Evolutionary conservation across 768 basidiomycete species (phyloP).

Genomic region (Russula sp.): DNA sequence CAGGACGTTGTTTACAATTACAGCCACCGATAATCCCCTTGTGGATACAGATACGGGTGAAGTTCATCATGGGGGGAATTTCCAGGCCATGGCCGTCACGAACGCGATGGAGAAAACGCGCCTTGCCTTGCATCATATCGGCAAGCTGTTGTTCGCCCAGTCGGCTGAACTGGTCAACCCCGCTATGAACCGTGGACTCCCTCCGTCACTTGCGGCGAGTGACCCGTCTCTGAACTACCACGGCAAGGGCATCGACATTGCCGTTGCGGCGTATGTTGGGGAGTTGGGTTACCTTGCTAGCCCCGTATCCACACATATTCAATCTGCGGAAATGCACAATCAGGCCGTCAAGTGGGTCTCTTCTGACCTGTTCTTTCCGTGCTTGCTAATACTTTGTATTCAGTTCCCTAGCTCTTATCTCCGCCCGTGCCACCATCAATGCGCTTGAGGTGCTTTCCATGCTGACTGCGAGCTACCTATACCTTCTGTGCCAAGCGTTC

Average conservation of each 20-base stretch:
- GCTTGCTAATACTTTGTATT: slow-evolving; percentile 21
- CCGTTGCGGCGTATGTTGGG: slow-evolving; percentile 70
- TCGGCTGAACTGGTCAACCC: slow-evolving; percentile 71
- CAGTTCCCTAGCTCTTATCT: slow-evolving; percentile 80
- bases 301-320: slow-evolving; percentile 79
- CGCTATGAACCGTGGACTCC: slow-evolving; percentile 77
- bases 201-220: slow-evolving; percentile 71
- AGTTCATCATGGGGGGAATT: slow-evolving; percentile 82
- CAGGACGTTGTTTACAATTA: slow-evolving; percentile 1
- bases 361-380: neutral
- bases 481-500: slow-evolving; percentile 77
- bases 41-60: slow-evolving; percentile 59
- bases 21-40: slow-evolving; percentile 85
- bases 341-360: slow-evolving; percentile 77
- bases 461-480: slow-evolving; percentile 69
- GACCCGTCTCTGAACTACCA: slow-evolving; percentile 81
- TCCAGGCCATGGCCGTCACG: slow-evolving; percentile 83
- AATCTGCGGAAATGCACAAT: slow-evolving; percentile 89
- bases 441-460: slow-evolving; percentile 74
- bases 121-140: slow-evolving; percentile 44
- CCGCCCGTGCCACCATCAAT: slow-evolving; percentile 71
- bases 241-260: slow-evolving; percentile 81
- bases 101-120: slow-evolving; percentile 88
- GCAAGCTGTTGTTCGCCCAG: slow-evolving; percentile 48
- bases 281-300: slow-evolving; percentile 80